Percentiles rank a stretch among this genome's conserved stretches.
Evolutionary conservation across 768 basidiomycete species (phyloP).

Genomic region (Daedaleopsis nitida): DNA sequence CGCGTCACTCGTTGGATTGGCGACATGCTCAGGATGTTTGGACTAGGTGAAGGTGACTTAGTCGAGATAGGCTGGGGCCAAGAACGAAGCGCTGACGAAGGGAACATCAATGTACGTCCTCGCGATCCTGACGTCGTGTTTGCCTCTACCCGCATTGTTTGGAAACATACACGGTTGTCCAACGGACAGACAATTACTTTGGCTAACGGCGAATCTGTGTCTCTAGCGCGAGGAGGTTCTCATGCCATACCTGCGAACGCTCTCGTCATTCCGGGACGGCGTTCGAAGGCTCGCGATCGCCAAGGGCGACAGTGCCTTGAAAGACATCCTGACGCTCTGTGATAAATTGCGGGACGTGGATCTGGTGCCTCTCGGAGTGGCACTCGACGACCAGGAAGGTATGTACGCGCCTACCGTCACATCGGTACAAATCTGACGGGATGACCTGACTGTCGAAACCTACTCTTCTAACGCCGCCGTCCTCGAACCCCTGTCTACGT

Average conservation of each 20-base stretch:
- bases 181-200: neutral
- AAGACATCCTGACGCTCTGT: constrained; percentile 83
- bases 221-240: constrained; percentile 77
- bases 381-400: constrained; percentile 97
- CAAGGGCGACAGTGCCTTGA: constrained; percentile 62
- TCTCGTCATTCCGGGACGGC: constrained; percentile 91
- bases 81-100: constrained; percentile 45
- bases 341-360: constrained; percentile 91
- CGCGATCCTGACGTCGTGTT: neutral
- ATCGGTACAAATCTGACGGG: too few relatives aligned
- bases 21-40: constrained; percentile 76
- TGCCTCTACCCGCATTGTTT: neutral
- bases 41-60: constrained; percentile 70
- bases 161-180: neutral
- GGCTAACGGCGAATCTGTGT: constrained; percentile 13
- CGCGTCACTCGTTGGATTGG: constrained; percentile 70
- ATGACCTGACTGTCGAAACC: neutral
- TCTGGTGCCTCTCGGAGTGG: constrained; percentile 91
- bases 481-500: neutral
- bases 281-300: constrained; percentile 82
- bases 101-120: constrained; percentile 52
- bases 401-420: neutral
- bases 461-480: neutral
- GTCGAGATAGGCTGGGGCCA: constrained; percentile 87
- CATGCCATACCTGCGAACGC: constrained; percentile 83